A percentile compares a stretch with the other conserved stretches of the same genome.
phyloP scores from a whole-genome alignment of 2,329 filamentous ascomycete genomes.

The Pyrenophora seminiperda region DNA sequence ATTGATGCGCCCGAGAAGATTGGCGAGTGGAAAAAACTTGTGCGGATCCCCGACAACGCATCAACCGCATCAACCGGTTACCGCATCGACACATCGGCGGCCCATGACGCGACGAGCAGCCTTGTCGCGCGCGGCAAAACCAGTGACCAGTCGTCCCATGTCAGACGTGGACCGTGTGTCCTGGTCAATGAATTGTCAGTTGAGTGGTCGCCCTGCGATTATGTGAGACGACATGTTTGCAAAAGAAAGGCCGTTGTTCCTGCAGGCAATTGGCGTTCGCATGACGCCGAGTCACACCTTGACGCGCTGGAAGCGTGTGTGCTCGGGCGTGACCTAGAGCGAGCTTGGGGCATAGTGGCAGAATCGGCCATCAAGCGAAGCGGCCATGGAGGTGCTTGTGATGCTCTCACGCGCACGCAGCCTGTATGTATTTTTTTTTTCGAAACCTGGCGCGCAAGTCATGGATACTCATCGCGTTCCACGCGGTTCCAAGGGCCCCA shows the following conservation, averaged over 20 bases:
- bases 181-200: neutral
- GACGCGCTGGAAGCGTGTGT: slow-evolving; percentile 11
- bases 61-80: no score
- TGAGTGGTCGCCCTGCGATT: slow-evolving; percentile 22
- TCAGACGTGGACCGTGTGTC: neutral
- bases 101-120: neutral
- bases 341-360: neutral
- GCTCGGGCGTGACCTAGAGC: neutral
- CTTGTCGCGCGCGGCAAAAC: neutral
- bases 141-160: neutral
- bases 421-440: neutral
- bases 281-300: slow-evolving; percentile 26
- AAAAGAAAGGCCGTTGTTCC: slow-evolving; percentile 12
- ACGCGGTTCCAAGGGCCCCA: neutral
- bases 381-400: no score
- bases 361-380: neutral
- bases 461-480: neutral
- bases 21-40: slow-evolving; percentile 12
- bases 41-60: slow-evolving; percentile 15
- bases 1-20: neutral
- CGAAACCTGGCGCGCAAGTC: neutral
- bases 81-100: slow-evolving; percentile 9
- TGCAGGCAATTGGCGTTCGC: slow-evolving; percentile 28
- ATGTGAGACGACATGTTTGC: slow-evolving; percentile 27
- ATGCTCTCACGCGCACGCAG: neutral